Evolutionary conservation across 2,329 filamentous ascomycete genomes (phyloP).

Genomic region (Neonectria hederae): DNA sequence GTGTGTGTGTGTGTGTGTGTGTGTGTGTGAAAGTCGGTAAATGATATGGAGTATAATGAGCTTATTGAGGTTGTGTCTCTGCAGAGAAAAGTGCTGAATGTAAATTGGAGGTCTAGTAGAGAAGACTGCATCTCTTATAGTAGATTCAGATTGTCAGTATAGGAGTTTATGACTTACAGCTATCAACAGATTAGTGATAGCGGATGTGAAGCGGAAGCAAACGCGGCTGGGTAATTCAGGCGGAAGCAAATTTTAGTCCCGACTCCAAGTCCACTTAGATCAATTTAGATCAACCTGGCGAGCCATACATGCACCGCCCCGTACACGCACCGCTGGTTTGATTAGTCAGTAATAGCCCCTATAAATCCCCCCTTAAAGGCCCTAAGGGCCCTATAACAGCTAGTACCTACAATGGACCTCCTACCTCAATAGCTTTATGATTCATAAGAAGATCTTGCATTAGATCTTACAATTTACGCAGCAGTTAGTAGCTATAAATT

Average conservation of each 20-base stretch:
- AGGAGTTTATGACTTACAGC: too few species aligned
- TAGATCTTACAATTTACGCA: background rate
- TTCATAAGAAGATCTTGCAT: background rate
- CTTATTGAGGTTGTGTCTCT: background rate
- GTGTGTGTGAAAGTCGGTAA: background rate
- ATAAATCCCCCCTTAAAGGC: background rate
- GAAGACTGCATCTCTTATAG: background rate
- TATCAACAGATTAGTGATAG: background rate
- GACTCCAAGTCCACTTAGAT: background rate
- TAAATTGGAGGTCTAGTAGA: background rate
- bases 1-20: too few species aligned
- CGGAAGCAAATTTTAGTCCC: background rate
- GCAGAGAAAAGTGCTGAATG: background rate
- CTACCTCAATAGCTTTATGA: background rate
- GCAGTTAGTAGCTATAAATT: constrained; percentile 3
- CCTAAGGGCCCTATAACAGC: background rate
- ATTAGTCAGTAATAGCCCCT: too few species aligned
- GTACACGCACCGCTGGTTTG: too few species aligned
- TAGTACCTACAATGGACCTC: background rate
- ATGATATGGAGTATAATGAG: background rate
- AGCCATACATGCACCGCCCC: too few species aligned
- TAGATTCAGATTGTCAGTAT: background rate
- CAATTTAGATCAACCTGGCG: too few species aligned
- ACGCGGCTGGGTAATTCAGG: background rate
- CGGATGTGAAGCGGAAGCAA: background rate